These are phyloP conservation scores for Aethionema arabicum DNA, from an alignment of 345 rosid species.

Conservation along the genomic window DNA sequence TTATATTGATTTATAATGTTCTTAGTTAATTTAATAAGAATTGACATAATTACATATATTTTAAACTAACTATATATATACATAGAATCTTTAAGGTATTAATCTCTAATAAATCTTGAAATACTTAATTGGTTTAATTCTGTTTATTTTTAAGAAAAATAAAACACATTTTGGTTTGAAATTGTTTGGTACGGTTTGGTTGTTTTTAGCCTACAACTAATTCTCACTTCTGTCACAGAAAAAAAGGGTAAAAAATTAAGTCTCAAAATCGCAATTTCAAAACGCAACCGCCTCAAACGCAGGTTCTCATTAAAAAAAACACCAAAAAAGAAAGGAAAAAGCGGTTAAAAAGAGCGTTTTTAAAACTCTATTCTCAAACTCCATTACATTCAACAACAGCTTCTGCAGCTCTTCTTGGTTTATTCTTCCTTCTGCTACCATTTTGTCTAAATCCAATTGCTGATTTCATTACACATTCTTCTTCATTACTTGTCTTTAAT, in stretches of 20 bases:
- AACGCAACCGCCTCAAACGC: conserved; percentile 27
- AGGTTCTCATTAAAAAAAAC: conserved; percentile 19
- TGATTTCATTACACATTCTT: conserved; percentile 32
- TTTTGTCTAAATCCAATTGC: conserved; percentile 52
- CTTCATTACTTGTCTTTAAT: too few species aligned
- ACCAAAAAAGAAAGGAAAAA: neutral
- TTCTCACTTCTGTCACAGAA: neutral
- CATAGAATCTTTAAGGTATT: too few species aligned
- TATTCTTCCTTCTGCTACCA: conserved; percentile 77
- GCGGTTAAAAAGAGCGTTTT: conserved; percentile 22
- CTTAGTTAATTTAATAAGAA: too few species aligned
- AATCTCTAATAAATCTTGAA: too few species aligned
- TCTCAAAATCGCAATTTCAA: conserved; percentile 11
- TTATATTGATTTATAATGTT: too few species aligned
- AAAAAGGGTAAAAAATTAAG: neutral
- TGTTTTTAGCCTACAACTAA: too few species aligned
- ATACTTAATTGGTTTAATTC: too few species aligned
- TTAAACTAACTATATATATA: too few species aligned
- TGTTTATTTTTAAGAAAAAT: too few species aligned
- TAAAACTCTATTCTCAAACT: conserved; percentile 22
- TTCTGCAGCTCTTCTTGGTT: conserved; percentile 85
- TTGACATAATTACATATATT: too few species aligned
- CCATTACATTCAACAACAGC: conserved; percentile 74
- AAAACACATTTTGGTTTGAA: too few species aligned
- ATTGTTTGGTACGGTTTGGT: too few species aligned